Evolutionary conservation across 2,329 filamentous ascomycete genomes (phyloP).

Genomic region (Polytolypa hystricis): DNA sequence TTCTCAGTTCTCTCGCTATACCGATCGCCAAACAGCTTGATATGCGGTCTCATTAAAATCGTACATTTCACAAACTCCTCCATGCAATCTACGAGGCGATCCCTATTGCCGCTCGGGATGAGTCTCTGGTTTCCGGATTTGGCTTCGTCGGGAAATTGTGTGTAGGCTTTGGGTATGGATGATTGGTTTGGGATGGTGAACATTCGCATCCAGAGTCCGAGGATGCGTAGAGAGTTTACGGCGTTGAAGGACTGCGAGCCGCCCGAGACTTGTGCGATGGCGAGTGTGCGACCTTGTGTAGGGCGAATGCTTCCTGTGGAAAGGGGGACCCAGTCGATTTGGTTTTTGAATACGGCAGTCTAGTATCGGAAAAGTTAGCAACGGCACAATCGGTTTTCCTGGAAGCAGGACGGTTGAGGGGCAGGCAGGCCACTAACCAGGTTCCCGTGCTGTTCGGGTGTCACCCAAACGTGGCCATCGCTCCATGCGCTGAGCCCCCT

Average conservation of each 20-base stretch:
- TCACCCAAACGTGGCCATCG: slow-evolving; percentile 56
- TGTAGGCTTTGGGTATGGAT: slow-evolving; percentile 53
- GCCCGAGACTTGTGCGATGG: slow-evolving; percentile 51
- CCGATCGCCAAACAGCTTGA: slow-evolving; percentile 50
- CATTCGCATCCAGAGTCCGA: slow-evolving; percentile 62
- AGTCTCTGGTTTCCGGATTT: slow-evolving; percentile 39
- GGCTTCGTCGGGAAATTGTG: slow-evolving; percentile 46
- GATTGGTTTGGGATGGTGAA: slow-evolving; percentile 57
- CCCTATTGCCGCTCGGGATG: slow-evolving; percentile 45
- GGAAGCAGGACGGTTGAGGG: slow-evolving; percentile 5
- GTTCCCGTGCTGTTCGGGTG: slow-evolving; percentile 57
- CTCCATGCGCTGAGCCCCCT: slow-evolving; percentile 52
- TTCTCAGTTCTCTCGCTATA: slow-evolving; percentile 46
- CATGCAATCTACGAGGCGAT: slow-evolving; percentile 55
- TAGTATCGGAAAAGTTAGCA: slow-evolving; percentile 16
- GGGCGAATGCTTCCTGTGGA: slow-evolving; percentile 51
- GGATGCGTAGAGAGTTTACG: slow-evolving; percentile 52
- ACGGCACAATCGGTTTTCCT: too few relatives aligned
- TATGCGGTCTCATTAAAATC: slow-evolving; percentile 51
- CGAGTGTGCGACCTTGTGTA: slow-evolving; percentile 54
- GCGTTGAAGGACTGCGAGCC: slow-evolving; percentile 58
- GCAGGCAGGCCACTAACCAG: slow-evolving; percentile 32
- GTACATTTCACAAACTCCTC: slow-evolving; percentile 62
- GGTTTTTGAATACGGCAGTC: slow-evolving; percentile 58
- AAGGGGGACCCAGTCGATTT: slow-evolving; percentile 60